Conservation (phyloP, 1,139 yeast genomes). For the Diutina mesorugosa region DNA sequence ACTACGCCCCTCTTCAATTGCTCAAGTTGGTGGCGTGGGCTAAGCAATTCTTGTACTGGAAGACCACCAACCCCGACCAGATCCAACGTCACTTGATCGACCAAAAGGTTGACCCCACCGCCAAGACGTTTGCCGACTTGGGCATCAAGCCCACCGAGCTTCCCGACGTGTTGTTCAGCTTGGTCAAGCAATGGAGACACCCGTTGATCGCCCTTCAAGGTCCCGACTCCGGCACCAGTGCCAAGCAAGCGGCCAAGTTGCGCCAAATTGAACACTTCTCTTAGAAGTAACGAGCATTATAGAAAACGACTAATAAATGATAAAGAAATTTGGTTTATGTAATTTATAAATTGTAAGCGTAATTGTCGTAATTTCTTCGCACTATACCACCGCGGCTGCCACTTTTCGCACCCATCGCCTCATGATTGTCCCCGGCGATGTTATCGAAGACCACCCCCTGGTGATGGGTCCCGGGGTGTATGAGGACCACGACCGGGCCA, state of each 20-base stretch:
- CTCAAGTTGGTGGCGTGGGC: slow-evolving; percentile 34
- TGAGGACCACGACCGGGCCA: slow-evolving; percentile 18
- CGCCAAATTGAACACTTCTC: slow-evolving; percentile 1
- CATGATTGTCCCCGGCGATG: background rate
- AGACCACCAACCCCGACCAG: slow-evolving; percentile 59
- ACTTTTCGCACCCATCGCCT: background rate
- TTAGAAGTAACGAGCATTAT: background rate
- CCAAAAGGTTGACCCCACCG: slow-evolving; percentile 50
- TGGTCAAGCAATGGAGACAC: slow-evolving; percentile 50
- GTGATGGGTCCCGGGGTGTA: slow-evolving; percentile 33
- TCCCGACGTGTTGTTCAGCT: slow-evolving; percentile 56
- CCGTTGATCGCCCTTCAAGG: slow-evolving; percentile 1
- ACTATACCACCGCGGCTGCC: background rate
- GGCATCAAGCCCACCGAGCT: slow-evolving; percentile 58
- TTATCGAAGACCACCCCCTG: background rate
- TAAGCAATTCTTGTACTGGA: slow-evolving; percentile 55
- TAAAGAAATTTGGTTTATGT: background rate
- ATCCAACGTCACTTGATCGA: slow-evolving; percentile 63
- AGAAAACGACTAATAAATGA: background rate
- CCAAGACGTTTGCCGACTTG: slow-evolving; percentile 58
- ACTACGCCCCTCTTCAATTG: slow-evolving; percentile 22
- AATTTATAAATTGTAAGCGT: no score
- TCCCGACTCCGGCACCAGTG: background rate
- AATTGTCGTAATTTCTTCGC: no score
- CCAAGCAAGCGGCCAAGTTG: slow-evolving; percentile 1